Evolutionary conservation across 1,139 yeast species (phyloP), one percentile per base, ranked within the genome.

Genomic region (Candida labiduridarum): DNA sequence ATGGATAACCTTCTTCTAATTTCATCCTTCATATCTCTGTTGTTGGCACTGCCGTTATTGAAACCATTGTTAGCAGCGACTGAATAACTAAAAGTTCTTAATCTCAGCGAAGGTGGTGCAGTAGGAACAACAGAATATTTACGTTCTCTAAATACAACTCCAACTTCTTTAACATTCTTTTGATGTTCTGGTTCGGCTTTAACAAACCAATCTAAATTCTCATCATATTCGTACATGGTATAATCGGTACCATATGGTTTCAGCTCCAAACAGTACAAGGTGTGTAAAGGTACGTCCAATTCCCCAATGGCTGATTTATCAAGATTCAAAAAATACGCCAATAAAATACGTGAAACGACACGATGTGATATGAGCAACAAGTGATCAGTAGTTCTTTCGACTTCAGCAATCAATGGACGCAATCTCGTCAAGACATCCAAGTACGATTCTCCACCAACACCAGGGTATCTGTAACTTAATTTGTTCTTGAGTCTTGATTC

Each of bases 401-500:
- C 79, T 65, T 94, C 99, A 11, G 92, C 91, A 56, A 94, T 92
- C 36, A 94, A 82, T 0, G 98, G 96, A 52, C 96, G 78, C 52
- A 94, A 76, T 53, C 99, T 78, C 56, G 92, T 89, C 61, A 94
- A 87, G 4, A 92, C 99, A 68, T 94, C 99, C 59, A 92, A 72
- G 60, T 92, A 92, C 0, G 96, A 88, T 69, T 92, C 98, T 33
- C 98, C 98, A n/a, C 97, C 97, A 48, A 90, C 89, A 10, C 98
- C 98, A 2, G 98, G 98, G 64, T 91, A 92, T 57, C 98, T 75
- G 68, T 91, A 92, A 27, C 85, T 75, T 60, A 92, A 76, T 68
- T 92, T 92, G 66, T 89, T 87, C 43, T 78, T 75, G 57, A 89
- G 72, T 53, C 97, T 79, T 18, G 91, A 80, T 44, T 81, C 83